Evolutionary conservation across 225 moss, liverwort and hornwort species (phyloP).

Genomic region (Ulota crispa): DNA sequence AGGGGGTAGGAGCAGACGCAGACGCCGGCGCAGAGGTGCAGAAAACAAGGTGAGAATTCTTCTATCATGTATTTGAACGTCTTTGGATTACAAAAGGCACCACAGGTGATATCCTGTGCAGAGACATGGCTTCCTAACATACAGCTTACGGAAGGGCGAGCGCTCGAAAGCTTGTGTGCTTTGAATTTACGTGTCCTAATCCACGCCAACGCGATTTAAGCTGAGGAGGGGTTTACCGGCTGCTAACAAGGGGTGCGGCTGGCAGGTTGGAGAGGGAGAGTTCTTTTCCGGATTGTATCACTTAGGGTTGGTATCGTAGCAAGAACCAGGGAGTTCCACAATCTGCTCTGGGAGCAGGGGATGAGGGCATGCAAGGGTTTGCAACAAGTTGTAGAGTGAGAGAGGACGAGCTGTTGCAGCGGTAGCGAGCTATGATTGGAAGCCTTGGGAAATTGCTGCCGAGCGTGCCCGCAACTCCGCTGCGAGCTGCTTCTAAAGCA

Average conservation of each 20-base stretch:
- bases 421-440: constrained; percentile 44
- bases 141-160: background rate
- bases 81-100: background rate
- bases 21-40: constrained; percentile 19
- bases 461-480: constrained; percentile 29
- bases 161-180: background rate
- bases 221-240: background rate
- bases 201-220: background rate
- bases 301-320: background rate
- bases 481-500: constrained; percentile 20
- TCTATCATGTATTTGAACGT: background rate
- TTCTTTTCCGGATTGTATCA: constrained; percentile 5
- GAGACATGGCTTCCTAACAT: background rate
- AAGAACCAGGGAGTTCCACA: background rate
- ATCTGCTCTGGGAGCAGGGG: background rate
- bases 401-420: background rate
- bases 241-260: background rate
- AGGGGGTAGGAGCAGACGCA: constrained; percentile 26
- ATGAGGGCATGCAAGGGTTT: background rate
- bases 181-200: background rate
- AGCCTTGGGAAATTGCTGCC: constrained; percentile 28
- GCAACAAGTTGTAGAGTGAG: background rate
- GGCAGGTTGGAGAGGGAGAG: background rate
- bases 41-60: background rate
- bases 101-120: background rate